phyloP scores from a whole-genome alignment of 306 rosid genomes.

The Sesbania bispinosa region DNA sequence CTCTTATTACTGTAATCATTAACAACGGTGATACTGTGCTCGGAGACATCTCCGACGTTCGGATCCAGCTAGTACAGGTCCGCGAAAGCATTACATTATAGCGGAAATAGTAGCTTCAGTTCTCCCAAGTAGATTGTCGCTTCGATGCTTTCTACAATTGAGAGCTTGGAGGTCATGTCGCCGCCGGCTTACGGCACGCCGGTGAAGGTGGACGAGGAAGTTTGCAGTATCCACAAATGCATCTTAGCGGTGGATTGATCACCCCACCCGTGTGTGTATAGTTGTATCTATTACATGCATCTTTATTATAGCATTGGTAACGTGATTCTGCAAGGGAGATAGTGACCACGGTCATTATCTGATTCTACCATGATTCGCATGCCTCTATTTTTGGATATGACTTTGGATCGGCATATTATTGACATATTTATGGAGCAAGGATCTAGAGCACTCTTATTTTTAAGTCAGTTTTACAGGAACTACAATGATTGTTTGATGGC shows the following conservation, averaged over 20 bases:
- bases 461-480: conserved; percentile 81
- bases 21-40: no score
- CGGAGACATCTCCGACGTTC: conserved; percentile 28
- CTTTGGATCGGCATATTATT: conserved; percentile 58
- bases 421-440: conserved; percentile 71
- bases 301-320: no score
- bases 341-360: conserved; percentile 58
- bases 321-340: no score
- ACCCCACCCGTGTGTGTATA: no score
- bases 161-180: conserved; percentile 48
- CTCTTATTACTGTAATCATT: no score
- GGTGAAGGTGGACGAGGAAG: conserved; percentile 59
- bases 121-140: conserved; percentile 30
- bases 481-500: conserved; percentile 74
- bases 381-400: conserved; percentile 74
- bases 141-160: conserved; percentile 52
- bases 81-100: conserved; percentile 2
- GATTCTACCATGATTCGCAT: conserved; percentile 94
- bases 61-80: conserved; percentile 28
- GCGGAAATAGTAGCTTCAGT: conserved; percentile 33
- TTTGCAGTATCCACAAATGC: no score
- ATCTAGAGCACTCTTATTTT: conserved; percentile 74
- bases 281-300: no score
- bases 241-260: no score
- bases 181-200: conserved; percentile 47